Percentiles rank a stretch among this genome's conserved stretches.
Conservation (phyloP, 2,329 filamentous ascomycete genomes). For the Lithohypha guttulata region DNA sequence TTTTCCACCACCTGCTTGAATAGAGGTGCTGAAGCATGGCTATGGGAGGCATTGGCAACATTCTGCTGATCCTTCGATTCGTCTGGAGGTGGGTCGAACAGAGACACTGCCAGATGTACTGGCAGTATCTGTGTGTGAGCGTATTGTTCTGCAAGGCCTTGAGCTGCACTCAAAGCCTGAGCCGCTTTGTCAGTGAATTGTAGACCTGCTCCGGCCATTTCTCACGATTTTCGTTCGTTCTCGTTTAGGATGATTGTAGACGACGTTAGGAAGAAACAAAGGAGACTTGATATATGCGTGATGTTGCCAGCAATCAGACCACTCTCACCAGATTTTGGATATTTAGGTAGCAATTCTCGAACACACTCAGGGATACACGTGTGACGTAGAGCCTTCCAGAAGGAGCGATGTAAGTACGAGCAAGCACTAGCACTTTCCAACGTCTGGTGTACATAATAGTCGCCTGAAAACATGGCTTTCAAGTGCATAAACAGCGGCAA, state of each 20-base stretch:
- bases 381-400: background rate
- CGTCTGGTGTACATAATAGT: background rate
- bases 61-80: conserved; percentile 70
- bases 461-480: background rate
- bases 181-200: conserved; percentile 88
- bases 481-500: no score
- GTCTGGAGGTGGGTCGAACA: conserved; percentile 37
- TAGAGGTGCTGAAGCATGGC: conserved; percentile 56
- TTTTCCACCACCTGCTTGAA: conserved; percentile 91
- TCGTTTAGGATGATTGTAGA: background rate
- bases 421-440: background rate
- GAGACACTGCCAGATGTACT: conserved; percentile 64
- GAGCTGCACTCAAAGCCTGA: conserved; percentile 80
- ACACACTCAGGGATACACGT: background rate
- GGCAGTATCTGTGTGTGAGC: conserved; percentile 83
- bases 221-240: background rate
- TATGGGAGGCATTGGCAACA: conserved; percentile 53
- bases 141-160: conserved; percentile 78
- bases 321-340: background rate
- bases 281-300: background rate
- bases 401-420: background rate
- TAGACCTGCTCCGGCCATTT: conserved; percentile 38
- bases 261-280: background rate
- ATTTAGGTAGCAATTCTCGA: background rate
- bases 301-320: background rate